Evolutionary conservation across 768 basidiomycete species (phyloP).

Genomic region (Daedaleopsis sinensis): DNA sequence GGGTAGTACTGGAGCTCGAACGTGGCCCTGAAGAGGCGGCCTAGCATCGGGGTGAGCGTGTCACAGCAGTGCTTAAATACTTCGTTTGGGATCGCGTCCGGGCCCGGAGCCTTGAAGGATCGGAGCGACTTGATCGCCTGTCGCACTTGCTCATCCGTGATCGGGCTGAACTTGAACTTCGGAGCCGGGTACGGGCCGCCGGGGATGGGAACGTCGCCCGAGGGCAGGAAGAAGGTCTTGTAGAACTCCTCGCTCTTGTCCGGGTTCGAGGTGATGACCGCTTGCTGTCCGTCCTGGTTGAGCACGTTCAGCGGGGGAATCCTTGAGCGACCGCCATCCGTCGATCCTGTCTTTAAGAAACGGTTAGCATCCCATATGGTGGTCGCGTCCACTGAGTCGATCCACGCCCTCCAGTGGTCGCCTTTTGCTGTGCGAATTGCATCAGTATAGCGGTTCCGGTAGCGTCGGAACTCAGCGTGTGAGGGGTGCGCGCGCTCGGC

Average conservation of each 20-base stretch:
- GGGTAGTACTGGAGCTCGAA: no score
- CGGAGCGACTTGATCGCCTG: no score
- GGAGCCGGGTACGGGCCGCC: no score
- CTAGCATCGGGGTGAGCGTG: no score
- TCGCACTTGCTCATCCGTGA: no score
- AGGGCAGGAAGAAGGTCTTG: conserved; percentile 32
- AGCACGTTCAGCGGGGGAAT: conserved; percentile 18
- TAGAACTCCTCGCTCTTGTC: conserved; percentile 22
- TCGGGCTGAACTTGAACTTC: no score
- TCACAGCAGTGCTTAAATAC: no score
- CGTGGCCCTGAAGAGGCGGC: no score
- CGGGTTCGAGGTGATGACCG: neutral
- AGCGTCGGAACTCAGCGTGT: conserved; percentile 12
- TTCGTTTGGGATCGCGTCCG: no score
- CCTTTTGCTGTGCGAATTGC: conserved; percentile 20
- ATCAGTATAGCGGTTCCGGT: conserved; percentile 10
- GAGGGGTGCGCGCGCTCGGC: conserved; percentile 10
- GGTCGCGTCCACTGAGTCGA: conserved; percentile 11
- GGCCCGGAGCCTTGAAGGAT: no score
- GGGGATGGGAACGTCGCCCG: no score
- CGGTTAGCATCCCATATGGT: conserved; percentile 25
- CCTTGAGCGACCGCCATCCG: conserved; percentile 17
- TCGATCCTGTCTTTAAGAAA: neutral
- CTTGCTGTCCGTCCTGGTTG: neutral
- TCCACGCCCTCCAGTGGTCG: conserved; percentile 27